Evolutionary conservation across 176 grass and related monocot species (phyloP).

Genomic region (Rhynchospora breviuscula): DNA sequence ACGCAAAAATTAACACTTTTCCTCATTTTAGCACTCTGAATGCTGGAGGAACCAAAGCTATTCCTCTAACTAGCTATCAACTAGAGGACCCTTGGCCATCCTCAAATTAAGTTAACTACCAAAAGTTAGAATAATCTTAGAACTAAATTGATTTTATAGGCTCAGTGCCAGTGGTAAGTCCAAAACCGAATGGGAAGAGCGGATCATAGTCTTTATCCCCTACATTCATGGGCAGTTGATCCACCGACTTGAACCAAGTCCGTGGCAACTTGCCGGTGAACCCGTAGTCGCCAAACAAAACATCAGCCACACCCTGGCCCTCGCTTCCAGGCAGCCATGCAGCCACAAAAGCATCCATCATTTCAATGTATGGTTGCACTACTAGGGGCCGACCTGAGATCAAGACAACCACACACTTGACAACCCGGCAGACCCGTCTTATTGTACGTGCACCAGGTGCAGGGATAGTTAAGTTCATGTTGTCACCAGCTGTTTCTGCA

Average conservation of each 20-base stretch:
- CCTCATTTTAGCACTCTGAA: neutral
- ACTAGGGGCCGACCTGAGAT: conserved; percentile 78
- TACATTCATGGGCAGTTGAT: conserved; percentile 93
- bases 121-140: neutral
- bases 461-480: conserved; percentile 51
- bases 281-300: conserved; percentile 78
- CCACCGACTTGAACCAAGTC: conserved; percentile 91
- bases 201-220: conserved; percentile 80
- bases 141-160: conserved; percentile 2
- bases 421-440: conserved; percentile 39
- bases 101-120: conserved; percentile 11
- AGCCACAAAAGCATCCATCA: conserved; percentile 70
- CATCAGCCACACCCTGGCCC: conserved; percentile 82
- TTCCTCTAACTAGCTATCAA: neutral
- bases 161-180: conserved; percentile 57
- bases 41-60: neutral
- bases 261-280: conserved; percentile 74
- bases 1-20: neutral
- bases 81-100: neutral
- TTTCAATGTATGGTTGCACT: conserved; percentile 57
- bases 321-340: conserved; percentile 79
- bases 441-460: conserved; percentile 51
- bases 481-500: conserved; percentile 56
- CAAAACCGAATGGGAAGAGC: conserved; percentile 71
- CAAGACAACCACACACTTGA: conserved; percentile 70